phyloP scores from a whole-genome alignment of 2,329 filamentous ascomycete genomes.

The Fusarium acutatum region DNA sequence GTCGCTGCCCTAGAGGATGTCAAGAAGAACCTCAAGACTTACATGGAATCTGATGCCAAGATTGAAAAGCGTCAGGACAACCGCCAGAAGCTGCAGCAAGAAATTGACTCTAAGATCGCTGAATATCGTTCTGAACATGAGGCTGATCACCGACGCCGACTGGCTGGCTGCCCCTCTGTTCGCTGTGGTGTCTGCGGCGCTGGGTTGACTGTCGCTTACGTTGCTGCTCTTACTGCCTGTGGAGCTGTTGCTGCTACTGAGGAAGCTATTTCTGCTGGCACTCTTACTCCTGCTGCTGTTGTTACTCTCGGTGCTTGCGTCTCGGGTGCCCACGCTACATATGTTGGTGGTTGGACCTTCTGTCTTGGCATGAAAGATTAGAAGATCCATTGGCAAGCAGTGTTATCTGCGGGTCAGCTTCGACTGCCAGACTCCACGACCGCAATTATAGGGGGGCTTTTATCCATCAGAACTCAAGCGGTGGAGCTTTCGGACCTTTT shows the following conservation, averaged over 20 bases:
- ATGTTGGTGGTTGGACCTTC: not conserved
- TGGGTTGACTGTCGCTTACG: not conserved
- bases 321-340: not conserved
- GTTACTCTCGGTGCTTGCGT: not conserved
- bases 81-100: not conserved
- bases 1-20: not conserved
- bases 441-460: accelerated
- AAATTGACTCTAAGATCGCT: not conserved
- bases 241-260: not conserved
- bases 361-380: not conserved
- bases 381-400: not conserved
- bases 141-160: not conserved
- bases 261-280: not conserved
- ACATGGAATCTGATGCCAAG: not conserved
- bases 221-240: not conserved
- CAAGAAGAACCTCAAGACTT: not conserved
- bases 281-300: not conserved
- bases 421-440: not conserved
- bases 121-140: not conserved
- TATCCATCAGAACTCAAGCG: no score
- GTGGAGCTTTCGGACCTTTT: not conserved
- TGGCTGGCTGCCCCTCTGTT: not conserved
- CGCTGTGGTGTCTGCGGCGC: not conserved
- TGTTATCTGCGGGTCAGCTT: no score
- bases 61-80: not conserved